Percentiles rank a stretch among this genome's conserved stretches.
Conservation (phyloP, 2,329 filamentous ascomycete genomes). For the Rhynchosporium agropyri region DNA sequence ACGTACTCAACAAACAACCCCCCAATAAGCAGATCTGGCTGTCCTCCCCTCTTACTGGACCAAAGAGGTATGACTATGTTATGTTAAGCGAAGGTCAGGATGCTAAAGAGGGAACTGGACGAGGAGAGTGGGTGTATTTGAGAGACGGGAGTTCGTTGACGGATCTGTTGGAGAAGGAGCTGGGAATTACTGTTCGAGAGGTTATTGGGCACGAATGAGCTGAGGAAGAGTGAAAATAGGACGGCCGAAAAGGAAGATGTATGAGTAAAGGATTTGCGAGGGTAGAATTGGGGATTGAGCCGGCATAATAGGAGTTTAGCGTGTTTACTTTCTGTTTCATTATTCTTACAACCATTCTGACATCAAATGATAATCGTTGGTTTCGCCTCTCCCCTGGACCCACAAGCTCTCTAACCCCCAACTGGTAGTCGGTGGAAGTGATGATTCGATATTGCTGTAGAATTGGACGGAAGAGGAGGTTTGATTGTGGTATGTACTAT, state of each 20-base stretch:
- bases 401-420: no score
- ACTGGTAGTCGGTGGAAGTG: no score
- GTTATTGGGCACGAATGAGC: background rate
- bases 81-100: constrained; percentile 70
- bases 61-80: constrained; percentile 94
- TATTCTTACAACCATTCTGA: no score
- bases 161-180: constrained; percentile 73
- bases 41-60: constrained; percentile 85
- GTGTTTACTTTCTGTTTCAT: no score
- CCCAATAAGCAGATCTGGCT: constrained; percentile 98
- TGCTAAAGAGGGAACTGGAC: constrained; percentile 75
- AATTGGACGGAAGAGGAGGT: no score
- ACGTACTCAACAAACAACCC: constrained; percentile 97
- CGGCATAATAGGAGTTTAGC: no score
- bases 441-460: no score
- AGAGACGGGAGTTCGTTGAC: constrained; percentile 79
- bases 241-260: background rate
- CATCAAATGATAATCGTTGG: no score
- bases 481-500: no score
- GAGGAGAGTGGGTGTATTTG: constrained; percentile 83
- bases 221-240: constrained; percentile 8
- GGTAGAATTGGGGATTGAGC: background rate
- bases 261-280: background rate
- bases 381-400: no score
- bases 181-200: constrained; percentile 59